Conservation (phyloP, 495 filamentous ascomycete species). For the Penicillium steckii region DNA sequence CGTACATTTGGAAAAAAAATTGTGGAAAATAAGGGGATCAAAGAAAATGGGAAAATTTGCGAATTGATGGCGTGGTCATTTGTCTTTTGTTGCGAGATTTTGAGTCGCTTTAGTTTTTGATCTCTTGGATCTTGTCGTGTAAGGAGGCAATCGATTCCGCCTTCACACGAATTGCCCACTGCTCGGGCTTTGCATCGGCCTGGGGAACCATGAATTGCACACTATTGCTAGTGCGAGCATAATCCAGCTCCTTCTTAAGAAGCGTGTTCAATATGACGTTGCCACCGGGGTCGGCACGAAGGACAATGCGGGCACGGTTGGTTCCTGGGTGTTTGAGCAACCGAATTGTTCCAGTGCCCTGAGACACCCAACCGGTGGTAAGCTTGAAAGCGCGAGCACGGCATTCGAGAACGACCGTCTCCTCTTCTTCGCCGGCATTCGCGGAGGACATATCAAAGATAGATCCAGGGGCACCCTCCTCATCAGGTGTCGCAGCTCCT, state of each 20-base stretch:
- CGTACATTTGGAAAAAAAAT: not conserved
- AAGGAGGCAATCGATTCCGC: constrained; percentile 46
- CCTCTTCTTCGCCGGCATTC: constrained; percentile 70
- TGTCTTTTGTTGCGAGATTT: not conserved
- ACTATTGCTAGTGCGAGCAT: constrained; percentile 52
- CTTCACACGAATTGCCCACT: constrained; percentile 66
- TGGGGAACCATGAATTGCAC: constrained; percentile 55
- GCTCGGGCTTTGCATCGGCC: constrained; percentile 52
- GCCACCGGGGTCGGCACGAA: constrained; percentile 69
- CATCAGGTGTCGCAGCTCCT: constrained; percentile 56
- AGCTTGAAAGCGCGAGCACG: constrained; percentile 62
- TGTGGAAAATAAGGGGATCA: not conserved
- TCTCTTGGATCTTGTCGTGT: constrained; percentile 20
- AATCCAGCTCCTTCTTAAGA: constrained; percentile 57
- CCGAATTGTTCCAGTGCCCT: constrained; percentile 64
- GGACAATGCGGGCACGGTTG: constrained; percentile 58
- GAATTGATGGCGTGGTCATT: not conserved
- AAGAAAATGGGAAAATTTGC: not conserved
- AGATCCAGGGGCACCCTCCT: constrained; percentile 49
- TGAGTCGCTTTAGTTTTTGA: constrained; percentile 20
- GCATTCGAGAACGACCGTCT: constrained; percentile 60
- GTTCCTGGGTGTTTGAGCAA: constrained; percentile 67
- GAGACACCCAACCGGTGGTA: constrained; percentile 48
- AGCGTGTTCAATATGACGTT: constrained; percentile 66
- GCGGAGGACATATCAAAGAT: constrained; percentile 59